Conservation (phyloP, 768 basidiomycete species). For the Leccinum pellstonianum region DNA sequence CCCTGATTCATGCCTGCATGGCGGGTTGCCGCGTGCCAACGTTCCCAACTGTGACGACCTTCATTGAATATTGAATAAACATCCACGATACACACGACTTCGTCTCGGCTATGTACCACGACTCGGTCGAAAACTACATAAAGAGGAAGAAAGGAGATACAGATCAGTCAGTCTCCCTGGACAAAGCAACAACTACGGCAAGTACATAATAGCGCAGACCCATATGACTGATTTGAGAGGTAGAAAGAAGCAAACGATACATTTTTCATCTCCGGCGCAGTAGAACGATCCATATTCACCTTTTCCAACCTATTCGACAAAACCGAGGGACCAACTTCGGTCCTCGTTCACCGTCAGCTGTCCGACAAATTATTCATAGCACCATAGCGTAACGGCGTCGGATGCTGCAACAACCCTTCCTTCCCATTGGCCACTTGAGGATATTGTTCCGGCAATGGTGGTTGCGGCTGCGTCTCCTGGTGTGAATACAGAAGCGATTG, state of each 20-base stretch:
- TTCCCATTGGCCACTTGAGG: neutral
- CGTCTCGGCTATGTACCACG: neutral
- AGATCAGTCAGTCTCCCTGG: no score
- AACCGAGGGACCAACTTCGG: neutral
- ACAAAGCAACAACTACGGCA: neutral
- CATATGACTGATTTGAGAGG: neutral
- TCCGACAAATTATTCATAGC: conserved; percentile 10
- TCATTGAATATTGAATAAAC: neutral
- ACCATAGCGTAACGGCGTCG: conserved; percentile 20
- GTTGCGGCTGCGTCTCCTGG: neutral
- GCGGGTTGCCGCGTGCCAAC: no score
- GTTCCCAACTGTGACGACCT: no score
- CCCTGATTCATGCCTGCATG: no score
- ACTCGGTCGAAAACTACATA: neutral
- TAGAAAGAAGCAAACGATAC: neutral
- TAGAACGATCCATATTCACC: neutral
- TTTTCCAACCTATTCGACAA: neutral
- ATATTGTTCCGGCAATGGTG: neutral
- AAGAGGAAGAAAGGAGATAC: neutral
- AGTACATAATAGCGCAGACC: neutral
- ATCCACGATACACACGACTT: neutral
- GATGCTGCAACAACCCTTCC: conserved; percentile 9
- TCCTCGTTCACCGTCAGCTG: conserved; percentile 7
- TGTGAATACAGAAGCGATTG: neutral
- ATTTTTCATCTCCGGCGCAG: neutral